Evolutionary conservation across 768 basidiomycete genomes (phyloP).

Genomic region (Paxillus ammoniavirescens): DNA sequence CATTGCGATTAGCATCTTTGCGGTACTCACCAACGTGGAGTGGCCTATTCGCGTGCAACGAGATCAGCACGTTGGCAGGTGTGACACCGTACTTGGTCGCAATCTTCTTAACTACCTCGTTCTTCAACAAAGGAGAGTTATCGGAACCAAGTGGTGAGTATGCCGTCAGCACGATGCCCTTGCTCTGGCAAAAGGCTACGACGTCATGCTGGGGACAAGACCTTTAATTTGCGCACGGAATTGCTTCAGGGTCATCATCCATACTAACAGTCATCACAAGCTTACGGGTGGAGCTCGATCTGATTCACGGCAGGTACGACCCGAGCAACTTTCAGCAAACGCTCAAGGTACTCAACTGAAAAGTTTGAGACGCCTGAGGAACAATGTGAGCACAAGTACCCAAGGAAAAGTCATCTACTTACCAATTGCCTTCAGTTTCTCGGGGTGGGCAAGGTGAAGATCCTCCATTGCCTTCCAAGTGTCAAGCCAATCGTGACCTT

Average conservation of each 20-base stretch:
- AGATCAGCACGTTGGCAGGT: constrained; percentile 68
- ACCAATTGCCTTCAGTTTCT: constrained; percentile 80
- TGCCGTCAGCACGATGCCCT: constrained; percentile 71
- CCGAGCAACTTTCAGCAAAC: constrained; percentile 52
- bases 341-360: constrained; percentile 59
- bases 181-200: constrained; percentile 54
- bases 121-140: constrained; percentile 61
- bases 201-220: constrained; percentile 68
- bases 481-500: constrained; percentile 60
- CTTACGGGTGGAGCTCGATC: constrained; percentile 71
- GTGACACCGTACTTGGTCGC: constrained; percentile 58
- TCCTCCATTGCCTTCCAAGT: constrained; percentile 81
- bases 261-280: constrained; percentile 3
- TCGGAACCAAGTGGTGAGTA: constrained; percentile 81
- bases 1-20: background rate
- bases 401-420: constrained; percentile 7
- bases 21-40: constrained; percentile 45
- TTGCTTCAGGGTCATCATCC: background rate
- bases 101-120: constrained; percentile 58
- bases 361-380: constrained; percentile 65
- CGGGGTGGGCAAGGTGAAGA: constrained; percentile 58
- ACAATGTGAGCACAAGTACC: background rate
- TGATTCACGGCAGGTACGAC: constrained; percentile 79
- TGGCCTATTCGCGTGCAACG: constrained; percentile 68
- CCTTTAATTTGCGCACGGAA: constrained; percentile 26